Percentiles rank a stretch among this genome's conserved stretches.
phyloP scores from a whole-genome alignment of 176 grass and related monocot genomes.

The Rhynchospora breviuscula region DNA sequence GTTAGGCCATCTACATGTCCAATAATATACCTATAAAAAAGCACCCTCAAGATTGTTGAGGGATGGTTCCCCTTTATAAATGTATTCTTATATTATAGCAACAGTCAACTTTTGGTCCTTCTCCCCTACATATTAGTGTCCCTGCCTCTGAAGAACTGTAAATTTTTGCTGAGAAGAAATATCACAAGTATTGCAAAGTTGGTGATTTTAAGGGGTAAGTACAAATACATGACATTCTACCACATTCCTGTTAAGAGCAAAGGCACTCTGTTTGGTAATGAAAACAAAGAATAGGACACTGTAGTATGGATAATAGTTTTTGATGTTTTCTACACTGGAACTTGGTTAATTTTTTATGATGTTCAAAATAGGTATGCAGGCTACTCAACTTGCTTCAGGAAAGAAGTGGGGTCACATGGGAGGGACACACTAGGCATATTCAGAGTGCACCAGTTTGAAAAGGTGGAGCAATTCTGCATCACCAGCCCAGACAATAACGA shows the following conservation, averaged over 20 bases:
- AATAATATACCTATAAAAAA: no score
- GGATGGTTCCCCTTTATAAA: background rate
- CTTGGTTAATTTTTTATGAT: conserved; percentile 6
- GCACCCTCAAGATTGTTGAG: no score
- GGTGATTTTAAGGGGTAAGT: background rate
- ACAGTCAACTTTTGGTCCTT: background rate
- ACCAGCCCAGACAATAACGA: conserved; percentile 71
- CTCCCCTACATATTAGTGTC: background rate
- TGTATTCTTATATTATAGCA: background rate
- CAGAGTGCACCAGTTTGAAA: conserved; percentile 96
- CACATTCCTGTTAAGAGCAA: background rate
- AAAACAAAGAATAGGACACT: background rate
- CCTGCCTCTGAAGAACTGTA: background rate
- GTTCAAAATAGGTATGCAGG: conserved; percentile 61
- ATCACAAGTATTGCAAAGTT: background rate
- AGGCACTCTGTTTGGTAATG: background rate
- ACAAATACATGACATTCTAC: background rate
- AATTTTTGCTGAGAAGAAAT: background rate
- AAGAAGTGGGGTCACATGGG: conserved; percentile 90
- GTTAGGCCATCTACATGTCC: no score
- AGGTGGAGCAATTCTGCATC: conserved; percentile 86
- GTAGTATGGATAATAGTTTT: background rate
- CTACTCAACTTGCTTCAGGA: conserved; percentile 94
- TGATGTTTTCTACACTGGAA: background rate
- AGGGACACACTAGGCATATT: conserved; percentile 88